Conservation (phyloP, 1,139 yeast genomes). For the Yamadazyma conglobata region DNA sequence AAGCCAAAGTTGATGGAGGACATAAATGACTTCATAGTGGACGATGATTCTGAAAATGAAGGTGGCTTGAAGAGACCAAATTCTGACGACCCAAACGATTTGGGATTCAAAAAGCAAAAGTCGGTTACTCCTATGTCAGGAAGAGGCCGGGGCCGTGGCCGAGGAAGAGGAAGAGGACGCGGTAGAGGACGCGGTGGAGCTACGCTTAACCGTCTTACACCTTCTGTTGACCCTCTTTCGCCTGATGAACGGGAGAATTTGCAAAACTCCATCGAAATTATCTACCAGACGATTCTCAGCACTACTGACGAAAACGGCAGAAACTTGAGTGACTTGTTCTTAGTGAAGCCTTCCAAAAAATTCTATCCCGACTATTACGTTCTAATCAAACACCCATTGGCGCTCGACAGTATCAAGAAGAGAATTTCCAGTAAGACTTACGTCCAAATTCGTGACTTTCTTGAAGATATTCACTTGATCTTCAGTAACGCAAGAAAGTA, state of each 20-base stretch:
- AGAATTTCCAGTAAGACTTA: conserved; percentile 55
- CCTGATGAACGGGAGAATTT: conserved; percentile 42
- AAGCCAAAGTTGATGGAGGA: conserved; percentile 20
- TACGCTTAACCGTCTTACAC: conserved; percentile 32
- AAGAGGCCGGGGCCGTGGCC: conserved; percentile 11
- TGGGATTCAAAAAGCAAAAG: conserved; percentile 24
- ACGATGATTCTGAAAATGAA: conserved; percentile 15
- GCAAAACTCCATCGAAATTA: conserved; percentile 37
- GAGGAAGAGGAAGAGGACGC: conserved; percentile 24
- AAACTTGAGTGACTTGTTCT: conserved; percentile 56
- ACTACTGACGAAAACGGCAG: conserved; percentile 42
- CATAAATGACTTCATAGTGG: conserved; percentile 14
- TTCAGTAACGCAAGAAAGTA: conserved; percentile 82
- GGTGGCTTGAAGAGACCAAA: conserved; percentile 9
- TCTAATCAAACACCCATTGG: conserved; percentile 76
- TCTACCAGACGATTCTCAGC: conserved; percentile 43
- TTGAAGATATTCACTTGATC: conserved; percentile 73
- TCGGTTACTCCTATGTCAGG: conserved; percentile 23
- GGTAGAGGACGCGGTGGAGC: conserved; percentile 23
- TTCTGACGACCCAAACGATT: conserved; percentile 10
- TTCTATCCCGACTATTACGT: conserved; percentile 86
- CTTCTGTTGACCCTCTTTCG: conserved; percentile 36
- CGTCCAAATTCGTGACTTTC: conserved; percentile 53
- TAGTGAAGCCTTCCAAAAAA: conserved; percentile 66
- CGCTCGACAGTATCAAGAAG: conserved; percentile 64